Base-by-base conservation (phyloP, 2,329 filamentous ascomycete genomes). In the Calonectria ilicicola region DNA sequence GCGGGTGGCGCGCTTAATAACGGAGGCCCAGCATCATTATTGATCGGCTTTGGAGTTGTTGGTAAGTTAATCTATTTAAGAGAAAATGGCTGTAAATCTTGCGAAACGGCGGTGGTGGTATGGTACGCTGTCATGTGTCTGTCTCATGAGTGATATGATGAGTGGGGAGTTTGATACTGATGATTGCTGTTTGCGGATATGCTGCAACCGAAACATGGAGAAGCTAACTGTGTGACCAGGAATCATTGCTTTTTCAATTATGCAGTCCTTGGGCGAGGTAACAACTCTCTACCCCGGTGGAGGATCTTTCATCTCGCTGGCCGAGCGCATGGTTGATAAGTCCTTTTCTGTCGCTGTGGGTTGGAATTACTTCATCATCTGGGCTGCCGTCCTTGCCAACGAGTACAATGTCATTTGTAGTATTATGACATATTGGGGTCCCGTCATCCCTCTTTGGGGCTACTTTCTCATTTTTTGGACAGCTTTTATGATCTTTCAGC, bases 381-480 rank as follows among this genome's bases (percentile, higher is more conserved):
- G 91, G 91, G 87, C 88, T 44, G 87, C 87, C 17, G 91, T 94
- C 8, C 84, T 94, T 58, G 89, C 92, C 49, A 94, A 93, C 78
- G 92, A 94, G 81, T 94, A 93, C 82, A 94, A 94, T 72, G 91
- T 92, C 65, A 89, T 93, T 26, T 91, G 89, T 63, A 91, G 89
- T 77, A 92, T 94, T 70, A 85, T 93, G 65, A 87, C 88, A 0
- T 93, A 92, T 76, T 94, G 92, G 92, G 90, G 87, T 27, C 90
- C 91, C 49, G 87, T 82, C 73, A 87, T 87, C 53, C 93, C 88
- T 69, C 84, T 89, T 80, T 95, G 86, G 93, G 93, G 86, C 72
- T 95, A 88, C 80, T 94, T 95, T 71, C 85, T 93, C 35, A 89
- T 95, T n/a, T 91, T 95, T 76, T 95, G 93, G 91, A 89, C 91